Conservation (phyloP, 306 rosid genomes). For the Vicia sativa region DNA sequence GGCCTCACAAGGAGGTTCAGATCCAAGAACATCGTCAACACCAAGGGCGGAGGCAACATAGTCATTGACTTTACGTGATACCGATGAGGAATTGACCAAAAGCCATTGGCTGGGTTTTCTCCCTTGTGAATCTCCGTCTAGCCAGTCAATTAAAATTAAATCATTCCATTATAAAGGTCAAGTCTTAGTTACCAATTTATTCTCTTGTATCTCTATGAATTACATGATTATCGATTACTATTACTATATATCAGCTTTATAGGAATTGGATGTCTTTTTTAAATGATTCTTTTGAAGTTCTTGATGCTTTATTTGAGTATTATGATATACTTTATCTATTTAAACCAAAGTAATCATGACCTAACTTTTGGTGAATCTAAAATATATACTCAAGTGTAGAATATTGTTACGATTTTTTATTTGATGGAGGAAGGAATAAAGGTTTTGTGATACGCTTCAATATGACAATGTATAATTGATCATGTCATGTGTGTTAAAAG, state of each 20-base stretch:
- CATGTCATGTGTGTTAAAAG: not conserved
- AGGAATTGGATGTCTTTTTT: not conserved
- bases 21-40: too few relatives aligned
- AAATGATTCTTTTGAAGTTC: slow-evolving; percentile 5
- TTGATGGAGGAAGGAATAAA: slow-evolving; percentile 19
- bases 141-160: too few relatives aligned
- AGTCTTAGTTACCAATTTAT: too few relatives aligned
- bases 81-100: too few relatives aligned
- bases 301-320: not conserved
- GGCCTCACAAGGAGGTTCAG: too few relatives aligned
- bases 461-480: not conserved
- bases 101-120: too few relatives aligned
- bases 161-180: too few relatives aligned
- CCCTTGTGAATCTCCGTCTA: too few relatives aligned
- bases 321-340: not conserved
- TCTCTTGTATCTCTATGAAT: too few relatives aligned
- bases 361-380: slow-evolving; percentile 10
- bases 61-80: too few relatives aligned
- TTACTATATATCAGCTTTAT: slow-evolving; percentile 1
- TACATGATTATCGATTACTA: slow-evolving; percentile 4
- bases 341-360: slow-evolving; percentile 1
- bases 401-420: not conserved
- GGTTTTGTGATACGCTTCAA: not conserved
- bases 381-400: not conserved
- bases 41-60: too few relatives aligned